Evolutionary conservation across 805 yeast genomes (phyloP), one percentile per base, ranked within the genome.

Genomic region (Pichia heedii): DNA sequence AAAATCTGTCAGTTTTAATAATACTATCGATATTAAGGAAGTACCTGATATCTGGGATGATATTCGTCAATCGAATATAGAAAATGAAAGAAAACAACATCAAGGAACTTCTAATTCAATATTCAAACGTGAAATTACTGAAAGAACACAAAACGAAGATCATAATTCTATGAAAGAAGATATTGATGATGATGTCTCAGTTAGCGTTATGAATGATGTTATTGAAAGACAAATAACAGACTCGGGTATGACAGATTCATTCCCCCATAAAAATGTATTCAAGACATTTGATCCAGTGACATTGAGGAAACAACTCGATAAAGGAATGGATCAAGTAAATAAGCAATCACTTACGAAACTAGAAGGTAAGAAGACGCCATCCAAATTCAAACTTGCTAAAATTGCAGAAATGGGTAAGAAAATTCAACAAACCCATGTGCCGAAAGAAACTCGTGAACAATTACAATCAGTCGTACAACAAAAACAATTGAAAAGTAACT

Each of bases 21-120:
- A 68, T 1, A 62, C 62, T 2, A 64, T 78, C 27, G 74, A 78
- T 37, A 71, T 82, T 11, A 79, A 78, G 48, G 78, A 77, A 44
- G 68, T 81, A 39, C 82, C 76, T 39, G 74, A 77, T 49, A 65
- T 77, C 3, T 76, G 80, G 54, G 69, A 68, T 26, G 68, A 68
- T 32, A 53, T 76, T 47, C 46, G 56, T 39, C 49, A 69, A 58
- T 47, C 60, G 1, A 56, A 54, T 35, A 37, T 37, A 20, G 57
- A 54, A 36, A 49, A 49, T 29, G 40, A 37, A 20, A 33, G 24
- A 12, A 41, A 35, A 30, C 18, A 36, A n/a, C 33, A 33, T 15
- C 11, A 41, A 10, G 20, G 37, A 36, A 42, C 44, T 30, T 45
- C 42, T 37, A 47, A 46, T 41, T 39, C 46, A 48, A 33, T 47